A percentile compares a stretch with the other conserved stretches of the same genome.
Conservation (phyloP, 2,329 filamentous ascomycete species). For the Rutstroemia sp. region DNA sequence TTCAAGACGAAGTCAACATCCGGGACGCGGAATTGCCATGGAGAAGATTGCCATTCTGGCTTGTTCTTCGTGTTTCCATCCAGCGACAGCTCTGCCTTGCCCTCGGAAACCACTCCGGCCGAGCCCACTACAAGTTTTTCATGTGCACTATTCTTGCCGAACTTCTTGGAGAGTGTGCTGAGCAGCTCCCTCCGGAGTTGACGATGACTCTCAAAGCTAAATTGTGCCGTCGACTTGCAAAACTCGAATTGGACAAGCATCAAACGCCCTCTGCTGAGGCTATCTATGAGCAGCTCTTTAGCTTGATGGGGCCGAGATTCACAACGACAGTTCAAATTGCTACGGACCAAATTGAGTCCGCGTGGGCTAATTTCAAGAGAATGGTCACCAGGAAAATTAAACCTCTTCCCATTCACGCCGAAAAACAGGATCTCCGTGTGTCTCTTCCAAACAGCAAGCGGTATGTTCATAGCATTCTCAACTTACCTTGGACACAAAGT, state of each 20-base stretch:
- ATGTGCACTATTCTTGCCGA: conserved; percentile 41
- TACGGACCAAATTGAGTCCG: conserved; percentile 26
- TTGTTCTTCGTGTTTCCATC: conserved; percentile 51
- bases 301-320: conserved; percentile 25
- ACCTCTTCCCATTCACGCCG: conserved; percentile 33
- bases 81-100: conserved; percentile 42
- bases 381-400: conserved; percentile 34
- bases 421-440: conserved; percentile 30
- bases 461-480: no score
- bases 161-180: conserved; percentile 37
- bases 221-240: conserved; percentile 49
- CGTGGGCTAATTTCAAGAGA: conserved; percentile 37
- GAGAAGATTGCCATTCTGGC: conserved; percentile 55
- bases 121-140: conserved; percentile 49
- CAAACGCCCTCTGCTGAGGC: conserved; percentile 3
- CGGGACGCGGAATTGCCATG: conserved; percentile 44
- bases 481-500: no score
- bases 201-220: conserved; percentile 41
- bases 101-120: conserved; percentile 36
- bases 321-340: conserved; percentile 26
- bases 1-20: conserved; percentile 56
- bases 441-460: conserved; percentile 34
- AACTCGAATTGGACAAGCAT: conserved; percentile 41
- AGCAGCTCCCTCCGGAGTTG: conserved; percentile 30
- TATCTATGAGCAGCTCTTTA: conserved; percentile 28